phyloP scores from a whole-genome alignment of 2,329 filamentous ascomycete species.

The Monosporascus sp. region DNA sequence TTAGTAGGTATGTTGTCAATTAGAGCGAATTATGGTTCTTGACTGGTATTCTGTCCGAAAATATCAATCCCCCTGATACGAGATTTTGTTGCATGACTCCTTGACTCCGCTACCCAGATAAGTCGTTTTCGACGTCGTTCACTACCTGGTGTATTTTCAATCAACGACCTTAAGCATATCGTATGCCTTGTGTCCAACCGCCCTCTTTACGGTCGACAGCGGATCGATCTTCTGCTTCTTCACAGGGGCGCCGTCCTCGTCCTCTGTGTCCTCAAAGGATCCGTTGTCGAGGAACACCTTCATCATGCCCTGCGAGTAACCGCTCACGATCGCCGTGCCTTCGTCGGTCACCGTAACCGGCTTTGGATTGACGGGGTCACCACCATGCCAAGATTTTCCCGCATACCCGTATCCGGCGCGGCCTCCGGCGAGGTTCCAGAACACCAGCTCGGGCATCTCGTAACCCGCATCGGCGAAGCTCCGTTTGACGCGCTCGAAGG shows the following conservation, averaged over 20 bases:
- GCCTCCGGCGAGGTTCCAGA: slow-evolving; percentile 52
- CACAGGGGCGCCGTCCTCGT: slow-evolving; percentile 24
- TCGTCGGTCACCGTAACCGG: slow-evolving; percentile 40
- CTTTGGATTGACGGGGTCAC: slow-evolving; percentile 37
- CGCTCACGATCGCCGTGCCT: slow-evolving; percentile 46
- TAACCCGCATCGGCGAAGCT: slow-evolving; percentile 46
- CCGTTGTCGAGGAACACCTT: slow-evolving; percentile 52
- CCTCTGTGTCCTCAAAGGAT: slow-evolving; percentile 35
- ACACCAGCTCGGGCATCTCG: slow-evolving; percentile 53
- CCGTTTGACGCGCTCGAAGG: slow-evolving; percentile 44
- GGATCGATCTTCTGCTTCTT: slow-evolving; percentile 40
- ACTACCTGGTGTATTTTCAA: slow-evolving; percentile 21
- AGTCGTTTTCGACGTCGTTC: too few relatives aligned
- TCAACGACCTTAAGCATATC: slow-evolving; percentile 51
- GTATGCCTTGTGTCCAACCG: slow-evolving; percentile 49
- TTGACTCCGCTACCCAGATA: too few relatives aligned
- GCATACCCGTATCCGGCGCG: slow-evolving; percentile 15
- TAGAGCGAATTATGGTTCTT: too few relatives aligned
- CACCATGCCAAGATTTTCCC: not conserved
- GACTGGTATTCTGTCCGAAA: too few relatives aligned
- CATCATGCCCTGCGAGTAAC: slow-evolving; percentile 53
- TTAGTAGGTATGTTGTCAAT: too few relatives aligned
- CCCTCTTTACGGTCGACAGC: slow-evolving; percentile 40
- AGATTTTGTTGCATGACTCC: too few relatives aligned
- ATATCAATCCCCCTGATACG: too few relatives aligned